Evolutionary conservation across 2,329 filamentous ascomycete species (phyloP), one percentile per base, ranked within the genome.

Genomic region (Penicillium occitanis): DNA sequence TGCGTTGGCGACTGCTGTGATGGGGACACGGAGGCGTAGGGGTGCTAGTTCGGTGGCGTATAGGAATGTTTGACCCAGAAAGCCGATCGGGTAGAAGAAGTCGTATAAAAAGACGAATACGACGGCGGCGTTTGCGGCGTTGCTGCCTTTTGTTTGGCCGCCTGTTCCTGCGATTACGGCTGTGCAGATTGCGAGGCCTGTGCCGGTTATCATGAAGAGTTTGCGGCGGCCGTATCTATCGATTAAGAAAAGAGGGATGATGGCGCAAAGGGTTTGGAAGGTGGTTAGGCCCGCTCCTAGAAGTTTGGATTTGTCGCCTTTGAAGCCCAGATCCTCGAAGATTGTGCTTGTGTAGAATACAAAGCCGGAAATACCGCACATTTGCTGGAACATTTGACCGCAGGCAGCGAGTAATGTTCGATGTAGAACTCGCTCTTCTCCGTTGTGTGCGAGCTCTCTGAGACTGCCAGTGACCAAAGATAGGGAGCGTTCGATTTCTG

Each of bases 31-130:
- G 57, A 78, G 75, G 61, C 77, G 74, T 6, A 78, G 68, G 1
- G 79, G 78, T 66, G 80, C 79, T 67, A 81, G 78, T 68, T 82
- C 80, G 2, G 75, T 74, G 5, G 75, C 75, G 59, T 80, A 80
- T 46, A 90, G 83, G 72, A 90, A 90, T 1, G 87, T 87, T 77
- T 85, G 88, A 3, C 87, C 86, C 33, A 90, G 88, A 61, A 92
- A 85, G 22, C 83, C 88, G 17, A 81, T 72, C 4, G 79, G 80
- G 33, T 51, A 65, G 33, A 65, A 65, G 40, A 80, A 80, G n/a
- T 76, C 74, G 10, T 75, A 78, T 35, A 80, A 75, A 61, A 79
- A 80, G 8, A 81, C 68, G 65, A 81, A 82, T 1, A 80, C 73
- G 74, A 82, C 78, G 0, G 74, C 77, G 0, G 78, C 76, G 0